Percentiles rank a stretch among this genome's conserved stretches.
phyloP scores from a whole-genome alignment of 345 rosid species.

The Moringa oleifera region DNA sequence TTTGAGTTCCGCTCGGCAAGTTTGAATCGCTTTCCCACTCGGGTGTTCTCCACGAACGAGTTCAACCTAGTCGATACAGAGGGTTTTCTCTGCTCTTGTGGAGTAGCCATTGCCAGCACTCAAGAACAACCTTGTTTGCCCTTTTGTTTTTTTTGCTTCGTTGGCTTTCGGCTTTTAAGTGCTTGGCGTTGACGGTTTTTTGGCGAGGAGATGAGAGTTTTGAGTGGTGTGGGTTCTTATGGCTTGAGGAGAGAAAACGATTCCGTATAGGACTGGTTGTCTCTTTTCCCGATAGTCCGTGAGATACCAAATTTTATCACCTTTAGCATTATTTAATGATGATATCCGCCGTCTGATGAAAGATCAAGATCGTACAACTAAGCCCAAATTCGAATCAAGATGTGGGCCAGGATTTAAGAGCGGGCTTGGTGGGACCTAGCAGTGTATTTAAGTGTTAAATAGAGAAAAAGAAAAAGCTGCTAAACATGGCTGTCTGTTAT shows the following conservation, averaged over 20 bases:
- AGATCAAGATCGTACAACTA: neutral
- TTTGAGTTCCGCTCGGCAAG: conserved; percentile 60
- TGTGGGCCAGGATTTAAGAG: neutral
- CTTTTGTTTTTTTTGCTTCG: neutral
- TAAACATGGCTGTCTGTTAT: too few species aligned
- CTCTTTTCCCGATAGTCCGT: neutral
- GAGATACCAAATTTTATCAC: neutral
- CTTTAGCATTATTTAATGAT: neutral
- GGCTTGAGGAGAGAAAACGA: neutral
- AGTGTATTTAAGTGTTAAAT: too few species aligned
- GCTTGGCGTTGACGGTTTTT: too few species aligned
- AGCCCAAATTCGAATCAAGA: neutral
- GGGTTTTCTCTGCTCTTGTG: conserved; percentile 7
- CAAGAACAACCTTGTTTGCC: neutral
- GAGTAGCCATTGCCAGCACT: neutral
- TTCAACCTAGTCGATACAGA: conserved; percentile 46
- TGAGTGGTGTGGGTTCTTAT: too few species aligned
- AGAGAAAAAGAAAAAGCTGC: too few species aligned
- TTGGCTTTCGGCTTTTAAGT: too few species aligned
- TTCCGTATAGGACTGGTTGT: neutral
- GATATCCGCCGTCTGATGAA: neutral
- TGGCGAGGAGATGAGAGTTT: too few species aligned
- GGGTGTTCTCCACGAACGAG: conserved; percentile 36
- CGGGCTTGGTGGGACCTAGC: too few species aligned
- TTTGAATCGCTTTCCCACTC: conserved; percentile 71